Percentiles rank a stretch among this genome's conserved stretches.
phyloP scores from a whole-genome alignment of 495 filamentous ascomycete genomes.

The Hypoxylon trugodes region DNA sequence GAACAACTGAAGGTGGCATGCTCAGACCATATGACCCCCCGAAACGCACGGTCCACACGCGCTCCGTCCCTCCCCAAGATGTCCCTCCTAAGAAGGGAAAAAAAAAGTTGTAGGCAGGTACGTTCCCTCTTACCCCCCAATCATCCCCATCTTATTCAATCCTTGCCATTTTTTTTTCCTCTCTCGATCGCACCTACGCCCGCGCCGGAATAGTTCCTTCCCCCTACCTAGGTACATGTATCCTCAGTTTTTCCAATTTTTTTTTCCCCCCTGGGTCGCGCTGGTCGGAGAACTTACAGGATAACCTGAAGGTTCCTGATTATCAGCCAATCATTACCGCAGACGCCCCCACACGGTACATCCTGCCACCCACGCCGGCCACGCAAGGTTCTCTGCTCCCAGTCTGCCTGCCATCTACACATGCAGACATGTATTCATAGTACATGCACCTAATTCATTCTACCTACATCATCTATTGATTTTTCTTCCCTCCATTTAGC shows the following conservation, averaged over 20 bases:
- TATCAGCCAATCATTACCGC: conserved; percentile 22
- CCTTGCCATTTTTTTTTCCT: background rate
- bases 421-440: too few relatives aligned
- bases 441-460: too few relatives aligned
- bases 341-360: conserved; percentile 25
- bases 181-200: background rate
- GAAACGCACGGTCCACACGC: conserved; percentile 42
- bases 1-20: conserved; percentile 46
- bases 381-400: background rate
- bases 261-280: background rate
- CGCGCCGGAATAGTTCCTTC: background rate
- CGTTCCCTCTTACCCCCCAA: background rate
- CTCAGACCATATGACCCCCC: conserved; percentile 47
- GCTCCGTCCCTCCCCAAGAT: conserved; percentile 11
- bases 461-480: background rate
- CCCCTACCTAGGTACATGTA: too few relatives aligned
- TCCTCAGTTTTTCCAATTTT: too few relatives aligned
- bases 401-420: too few relatives aligned
- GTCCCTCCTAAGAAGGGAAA: too few relatives aligned
- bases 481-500: background rate
- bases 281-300: conserved; percentile 15
- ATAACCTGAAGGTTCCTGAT: conserved; percentile 20
- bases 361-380: conserved; percentile 22
- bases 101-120: background rate
- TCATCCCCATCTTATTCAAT: background rate